These are phyloP conservation scores for Aspergillus fructus DNA, from an alignment of 2,329 filamentous ascomycete species.

Conservation along the genomic window DNA sequence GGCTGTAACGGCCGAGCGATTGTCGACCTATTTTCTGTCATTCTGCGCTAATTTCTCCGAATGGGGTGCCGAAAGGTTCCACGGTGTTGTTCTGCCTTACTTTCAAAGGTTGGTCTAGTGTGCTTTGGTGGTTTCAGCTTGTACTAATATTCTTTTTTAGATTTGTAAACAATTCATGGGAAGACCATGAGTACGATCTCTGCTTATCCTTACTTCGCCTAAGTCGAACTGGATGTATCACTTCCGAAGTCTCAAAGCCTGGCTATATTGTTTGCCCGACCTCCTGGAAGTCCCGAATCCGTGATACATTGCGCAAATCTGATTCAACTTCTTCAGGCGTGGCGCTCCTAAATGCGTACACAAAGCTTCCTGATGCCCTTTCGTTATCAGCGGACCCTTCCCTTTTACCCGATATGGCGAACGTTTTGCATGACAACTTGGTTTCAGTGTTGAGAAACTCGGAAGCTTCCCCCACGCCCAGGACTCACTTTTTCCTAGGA, in stretches of 20 bases:
- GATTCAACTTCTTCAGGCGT: conserved; percentile 55
- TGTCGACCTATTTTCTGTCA: conserved; percentile 73
- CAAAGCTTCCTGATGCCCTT: conserved; percentile 62
- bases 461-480: conserved; percentile 58
- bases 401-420: conserved; percentile 64
- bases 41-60: conserved; percentile 83
- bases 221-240: conserved; percentile 49
- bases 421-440: conserved; percentile 65
- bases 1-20: conserved; percentile 61
- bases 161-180: conserved; percentile 75
- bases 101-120: conserved; percentile 68
- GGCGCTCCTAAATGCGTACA: conserved; percentile 66
- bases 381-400: conserved; percentile 60
- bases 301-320: conserved; percentile 61
- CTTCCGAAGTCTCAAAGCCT: conserved; percentile 43
- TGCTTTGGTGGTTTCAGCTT: conserved; percentile 9
- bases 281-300: conserved; percentile 70
- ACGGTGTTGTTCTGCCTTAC: conserved; percentile 72
- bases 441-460: conserved; percentile 64
- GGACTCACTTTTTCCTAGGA: conserved; percentile 71
- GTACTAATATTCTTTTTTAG: conserved; percentile 40
- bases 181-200: conserved; percentile 64
- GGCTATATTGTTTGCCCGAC: conserved; percentile 42
- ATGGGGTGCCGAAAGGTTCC: conserved; percentile 71
- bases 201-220: conserved; percentile 69